Evolutionary conservation across 1,139 yeast species (phyloP), one percentile per base, ranked within the genome.

Genomic region (Wickerhamiella pararugosa): DNA sequence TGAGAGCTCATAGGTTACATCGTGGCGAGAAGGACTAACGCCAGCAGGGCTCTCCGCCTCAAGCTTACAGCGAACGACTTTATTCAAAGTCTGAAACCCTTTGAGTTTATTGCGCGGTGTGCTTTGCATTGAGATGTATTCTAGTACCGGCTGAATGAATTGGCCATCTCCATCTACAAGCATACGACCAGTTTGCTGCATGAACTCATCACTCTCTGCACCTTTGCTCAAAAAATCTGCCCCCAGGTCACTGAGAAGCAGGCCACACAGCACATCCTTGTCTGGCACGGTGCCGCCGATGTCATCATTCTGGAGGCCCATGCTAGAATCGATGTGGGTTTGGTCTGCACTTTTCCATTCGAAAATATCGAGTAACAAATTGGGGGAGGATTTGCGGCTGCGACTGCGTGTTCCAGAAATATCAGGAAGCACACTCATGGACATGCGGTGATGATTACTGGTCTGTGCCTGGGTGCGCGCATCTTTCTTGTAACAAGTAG

Each of bases 151-250:
- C 40, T 51, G 51, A 31, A 44, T 43, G 7, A 6, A 35, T 2
- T 32, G 39, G 6, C 48, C 46, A 27, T 51, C 54, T 5, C 54
- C 54, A n/a, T 49, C 53, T 3, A 51, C 45, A 4, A 51, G 44
- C 52, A 51, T 51, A 10, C 51, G 49, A 15, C 54, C 54, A 0
- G 51, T 51, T 29, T 49, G 50, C 37, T 45, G 46, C 51, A 51
- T 49, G 35, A 40, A 51, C 29, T 31, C 27, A 36, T 51, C 55
- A 7, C 51, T 49, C 11, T 51, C 54, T 1, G 53, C 40, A 27
- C 53, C 52, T 9, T 36, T n/a, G 5, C 26, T 27, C 37, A 49
- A 34, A 27, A 46, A 37, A 5, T 41, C 46, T 7, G 8, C 29
- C 11, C 53, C 52, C 2, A 51, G 11, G 25, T 51, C 55, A 26